phyloP scores from a whole-genome alignment of 1,139 yeast species.

The Meyerozyma sp. region DNA sequence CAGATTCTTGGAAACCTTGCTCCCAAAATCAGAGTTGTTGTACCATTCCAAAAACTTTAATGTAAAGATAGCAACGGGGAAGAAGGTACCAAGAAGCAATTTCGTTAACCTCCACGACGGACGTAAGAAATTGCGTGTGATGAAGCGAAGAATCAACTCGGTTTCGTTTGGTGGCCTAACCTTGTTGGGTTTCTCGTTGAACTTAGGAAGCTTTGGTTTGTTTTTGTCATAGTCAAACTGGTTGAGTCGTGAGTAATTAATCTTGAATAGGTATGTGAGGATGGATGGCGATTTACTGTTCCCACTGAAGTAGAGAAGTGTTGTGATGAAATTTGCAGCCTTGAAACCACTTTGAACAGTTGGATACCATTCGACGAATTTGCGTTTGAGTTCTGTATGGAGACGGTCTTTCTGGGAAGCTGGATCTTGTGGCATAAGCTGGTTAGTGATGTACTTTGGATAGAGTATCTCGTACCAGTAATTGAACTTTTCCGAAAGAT shows the following conservation, averaged over 20 bases:
- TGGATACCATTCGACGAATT: slow-evolving; percentile 62
- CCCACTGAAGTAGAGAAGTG: slow-evolving; percentile 67
- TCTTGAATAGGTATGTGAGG: slow-evolving; percentile 55
- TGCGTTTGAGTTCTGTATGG: slow-evolving; percentile 29
- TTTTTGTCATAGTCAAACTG: slow-evolving; percentile 55
- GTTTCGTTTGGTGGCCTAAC: slow-evolving; percentile 49
- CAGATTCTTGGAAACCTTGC: slow-evolving; percentile 51
- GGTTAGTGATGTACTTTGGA: slow-evolving; percentile 52
- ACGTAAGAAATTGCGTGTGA: slow-evolving; percentile 25
- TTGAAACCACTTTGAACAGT: slow-evolving; percentile 43
- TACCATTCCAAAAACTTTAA: slow-evolving; percentile 94
- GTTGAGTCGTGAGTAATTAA: slow-evolving; percentile 67
- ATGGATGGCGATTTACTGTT: slow-evolving; percentile 59
- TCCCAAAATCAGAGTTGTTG: slow-evolving; percentile 74
- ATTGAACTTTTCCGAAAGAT: slow-evolving; percentile 64
- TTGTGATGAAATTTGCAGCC: slow-evolving; percentile 51
- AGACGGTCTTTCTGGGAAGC: slow-evolving; percentile 23
- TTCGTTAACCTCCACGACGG: slow-evolving; percentile 39
- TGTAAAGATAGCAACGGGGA: slow-evolving; percentile 81
- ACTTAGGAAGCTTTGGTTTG: slow-evolving; percentile 20
- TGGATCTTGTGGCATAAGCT: slow-evolving; percentile 28
- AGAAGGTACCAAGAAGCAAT: slow-evolving; percentile 43
- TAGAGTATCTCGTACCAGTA: slow-evolving; percentile 58
- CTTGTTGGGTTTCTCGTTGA: slow-evolving; percentile 17
- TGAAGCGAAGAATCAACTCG: slow-evolving; percentile 33